phyloP scores from a whole-genome alignment of 345 rosid species.

The Syzygium jambos region DNA sequence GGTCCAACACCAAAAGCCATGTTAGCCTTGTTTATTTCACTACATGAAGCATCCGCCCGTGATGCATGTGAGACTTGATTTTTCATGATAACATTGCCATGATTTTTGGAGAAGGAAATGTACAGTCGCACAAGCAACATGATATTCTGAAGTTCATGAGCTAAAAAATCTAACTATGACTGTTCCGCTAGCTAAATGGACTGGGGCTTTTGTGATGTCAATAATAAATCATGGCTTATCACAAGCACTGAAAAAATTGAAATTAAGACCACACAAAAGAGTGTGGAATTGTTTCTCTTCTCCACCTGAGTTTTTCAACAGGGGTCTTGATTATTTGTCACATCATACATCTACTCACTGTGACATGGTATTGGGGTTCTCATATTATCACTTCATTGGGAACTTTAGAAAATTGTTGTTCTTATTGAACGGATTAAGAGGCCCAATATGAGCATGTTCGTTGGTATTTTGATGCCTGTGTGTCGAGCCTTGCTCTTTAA shows the following conservation, averaged over 20 bases:
- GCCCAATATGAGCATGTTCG: neutral
- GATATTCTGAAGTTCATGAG: neutral
- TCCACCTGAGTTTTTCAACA: neutral
- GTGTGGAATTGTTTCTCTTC: neutral
- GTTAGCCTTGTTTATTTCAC: neutral
- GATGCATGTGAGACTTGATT: neutral
- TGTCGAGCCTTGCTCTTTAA: neutral
- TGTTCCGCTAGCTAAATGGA: neutral
- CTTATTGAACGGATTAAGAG: neutral
- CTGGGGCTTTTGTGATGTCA: neutral
- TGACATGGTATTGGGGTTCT: neutral
- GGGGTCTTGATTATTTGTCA: neutral
- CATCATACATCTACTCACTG: neutral
- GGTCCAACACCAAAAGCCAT: neutral
- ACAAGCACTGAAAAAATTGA: neutral
- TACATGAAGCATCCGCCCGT: neutral
- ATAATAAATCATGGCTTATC: neutral
- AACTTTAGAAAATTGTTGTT: neutral
- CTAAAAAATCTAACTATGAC: neutral
- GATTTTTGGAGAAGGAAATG: neutral
- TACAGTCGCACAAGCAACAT: neutral
- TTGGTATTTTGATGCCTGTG: neutral
- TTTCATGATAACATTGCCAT: neutral
- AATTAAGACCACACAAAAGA: neutral
- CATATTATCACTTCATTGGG: neutral